These are phyloP conservation scores for Fusarium sp. DNA, from an alignment of 2,329 filamentous ascomycete species.

Conservation along the genomic window DNA sequence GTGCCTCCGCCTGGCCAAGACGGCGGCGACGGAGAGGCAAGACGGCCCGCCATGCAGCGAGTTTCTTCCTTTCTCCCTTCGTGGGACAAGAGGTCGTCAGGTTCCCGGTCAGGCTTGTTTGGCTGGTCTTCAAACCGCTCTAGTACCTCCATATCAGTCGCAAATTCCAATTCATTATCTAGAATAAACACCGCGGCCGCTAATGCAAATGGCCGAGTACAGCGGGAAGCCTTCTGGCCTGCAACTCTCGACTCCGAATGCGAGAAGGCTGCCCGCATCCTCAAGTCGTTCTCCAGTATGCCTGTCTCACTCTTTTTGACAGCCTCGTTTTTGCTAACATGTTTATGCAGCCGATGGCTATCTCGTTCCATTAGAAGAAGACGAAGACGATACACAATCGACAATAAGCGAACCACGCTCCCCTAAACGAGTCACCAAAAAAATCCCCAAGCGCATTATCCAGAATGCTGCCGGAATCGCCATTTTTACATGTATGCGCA, in stretches of 20 bases:
- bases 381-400: conserved; percentile 51
- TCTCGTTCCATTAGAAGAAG: conserved; percentile 62
- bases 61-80: conserved; percentile 62
- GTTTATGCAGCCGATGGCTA: conserved; percentile 67
- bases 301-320: conserved; percentile 1
- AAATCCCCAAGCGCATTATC: conserved; percentile 89
- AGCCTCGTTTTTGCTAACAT: conserved; percentile 36
- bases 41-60: conserved; percentile 59
- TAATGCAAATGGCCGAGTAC: conserved; percentile 53
- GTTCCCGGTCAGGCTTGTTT: conserved; percentile 55
- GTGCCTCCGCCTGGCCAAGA: conserved; percentile 53
- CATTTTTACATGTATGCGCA: conserved; percentile 96
- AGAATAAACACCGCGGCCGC: conserved; percentile 56
- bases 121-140: conserved; percentile 65
- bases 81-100: conserved; percentile 62
- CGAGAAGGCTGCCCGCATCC: conserved; percentile 90
- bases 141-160: conserved; percentile 53
- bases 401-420: conserved; percentile 61
- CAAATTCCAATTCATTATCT: conserved; percentile 46
- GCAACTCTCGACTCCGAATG: conserved; percentile 89
- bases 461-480: conserved; percentile 91
- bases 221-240: conserved; percentile 84
- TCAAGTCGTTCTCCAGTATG: conserved; percentile 90
- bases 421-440: conserved; percentile 74
- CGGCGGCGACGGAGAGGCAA: conserved; percentile 56